Conservation (phyloP, 1,284 basidiomycete species). For the Marasmius oreades region DNA sequence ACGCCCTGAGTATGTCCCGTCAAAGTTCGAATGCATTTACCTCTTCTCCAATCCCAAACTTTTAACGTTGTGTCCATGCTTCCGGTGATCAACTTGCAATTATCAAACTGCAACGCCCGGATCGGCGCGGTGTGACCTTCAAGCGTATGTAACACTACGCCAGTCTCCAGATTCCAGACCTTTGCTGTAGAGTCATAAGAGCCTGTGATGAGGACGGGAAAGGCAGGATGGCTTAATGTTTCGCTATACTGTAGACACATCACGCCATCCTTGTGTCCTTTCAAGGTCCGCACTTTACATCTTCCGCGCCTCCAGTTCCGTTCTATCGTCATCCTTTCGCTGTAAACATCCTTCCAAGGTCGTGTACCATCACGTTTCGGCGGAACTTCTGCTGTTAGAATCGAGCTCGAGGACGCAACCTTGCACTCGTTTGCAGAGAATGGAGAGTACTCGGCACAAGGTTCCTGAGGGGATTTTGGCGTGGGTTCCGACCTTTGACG, state of each 20-base stretch:
- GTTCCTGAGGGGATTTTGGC: constrained; percentile 15
- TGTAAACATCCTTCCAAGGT: constrained; percentile 99
- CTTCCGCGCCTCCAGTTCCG: constrained; percentile 96
- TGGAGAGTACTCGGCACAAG: constrained; percentile 15
- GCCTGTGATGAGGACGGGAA: constrained; percentile 95
- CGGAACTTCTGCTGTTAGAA: constrained; percentile 27
- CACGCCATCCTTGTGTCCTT: constrained; percentile 94
- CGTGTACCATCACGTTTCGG: constrained; percentile 47
- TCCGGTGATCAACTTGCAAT: constrained; percentile 92
- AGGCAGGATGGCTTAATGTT: constrained; percentile 77
- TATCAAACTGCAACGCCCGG: constrained; percentile 93
- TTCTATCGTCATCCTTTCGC: constrained; percentile 92
- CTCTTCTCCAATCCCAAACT: constrained; percentile 97
- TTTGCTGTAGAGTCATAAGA: constrained; percentile 95
- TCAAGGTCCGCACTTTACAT: constrained; percentile 80
- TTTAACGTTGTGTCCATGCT: constrained; percentile 96
- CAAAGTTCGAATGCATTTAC: constrained; percentile 83
- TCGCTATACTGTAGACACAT: constrained; percentile 98
- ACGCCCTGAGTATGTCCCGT: constrained; percentile 93
- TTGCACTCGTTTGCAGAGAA: constrained; percentile 9
- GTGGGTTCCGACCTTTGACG: constrained; percentile 41
- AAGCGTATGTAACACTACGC: constrained; percentile 79
- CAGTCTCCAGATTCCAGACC: constrained; percentile 97
- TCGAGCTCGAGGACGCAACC: constrained; percentile 23
- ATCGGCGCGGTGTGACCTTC: constrained; percentile 91